Evolutionary conservation across 257 asterid species (phyloP).

Genomic region (Ajuga chamaepitys): DNA sequence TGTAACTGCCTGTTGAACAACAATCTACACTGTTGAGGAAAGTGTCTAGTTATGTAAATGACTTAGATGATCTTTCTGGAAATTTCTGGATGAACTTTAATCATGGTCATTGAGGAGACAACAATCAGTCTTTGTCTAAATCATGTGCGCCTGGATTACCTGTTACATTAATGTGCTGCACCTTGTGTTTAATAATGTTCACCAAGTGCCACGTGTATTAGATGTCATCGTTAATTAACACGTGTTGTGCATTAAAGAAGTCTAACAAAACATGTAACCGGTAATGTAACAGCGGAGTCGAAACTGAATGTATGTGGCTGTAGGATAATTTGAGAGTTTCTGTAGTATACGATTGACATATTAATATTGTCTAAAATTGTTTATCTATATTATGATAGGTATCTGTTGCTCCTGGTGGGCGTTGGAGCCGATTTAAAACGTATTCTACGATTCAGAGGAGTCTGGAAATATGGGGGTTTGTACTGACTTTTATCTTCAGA

Average conservation of each 20-base stretch:
- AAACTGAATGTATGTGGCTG: not conserved
- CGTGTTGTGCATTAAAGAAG: too few relatives aligned
- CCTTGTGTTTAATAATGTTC: too few relatives aligned
- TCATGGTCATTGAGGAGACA: not conserved
- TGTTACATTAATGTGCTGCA: too few relatives aligned
- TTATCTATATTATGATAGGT: constrained; percentile 49
- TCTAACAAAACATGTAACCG: too few relatives aligned
- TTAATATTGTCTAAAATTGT: not conserved
- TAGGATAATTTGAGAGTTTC: not conserved
- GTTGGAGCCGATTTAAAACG: constrained; percentile 91
- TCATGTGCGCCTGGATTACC: too few relatives aligned
- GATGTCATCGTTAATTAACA: too few relatives aligned
- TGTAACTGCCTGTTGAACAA: not conserved
- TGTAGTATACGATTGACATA: not conserved
- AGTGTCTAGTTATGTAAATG: not conserved
- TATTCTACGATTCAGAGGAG: constrained; percentile 95
- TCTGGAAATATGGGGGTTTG: constrained; percentile 95
- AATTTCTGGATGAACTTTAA: not conserved
- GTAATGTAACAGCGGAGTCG: too few relatives aligned
- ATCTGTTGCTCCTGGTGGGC: constrained; percentile 95
- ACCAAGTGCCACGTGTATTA: too few relatives aligned
- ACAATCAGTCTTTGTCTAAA: too few relatives aligned
- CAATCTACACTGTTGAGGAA: not conserved
- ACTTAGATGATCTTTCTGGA: not conserved
- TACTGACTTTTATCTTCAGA: constrained; percentile 68